These are phyloP conservation scores for Verticillium tricorpus DNA, from an alignment of 2,329 filamentous ascomycete species.

Conservation along the genomic window DNA sequence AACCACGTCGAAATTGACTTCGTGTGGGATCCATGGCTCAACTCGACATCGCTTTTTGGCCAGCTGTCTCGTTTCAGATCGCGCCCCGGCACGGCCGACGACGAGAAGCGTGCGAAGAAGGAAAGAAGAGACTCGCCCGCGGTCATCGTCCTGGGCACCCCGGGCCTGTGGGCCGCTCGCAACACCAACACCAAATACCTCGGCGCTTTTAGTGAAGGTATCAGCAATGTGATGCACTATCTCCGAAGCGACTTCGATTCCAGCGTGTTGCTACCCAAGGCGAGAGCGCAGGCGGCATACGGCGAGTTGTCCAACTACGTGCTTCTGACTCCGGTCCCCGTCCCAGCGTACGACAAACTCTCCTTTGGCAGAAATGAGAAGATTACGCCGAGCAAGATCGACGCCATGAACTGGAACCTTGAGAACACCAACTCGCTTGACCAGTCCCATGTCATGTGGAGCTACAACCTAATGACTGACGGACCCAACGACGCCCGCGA, in stretches of 20 bases:
- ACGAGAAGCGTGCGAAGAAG: constrained; percentile 6
- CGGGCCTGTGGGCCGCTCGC: constrained; percentile 51
- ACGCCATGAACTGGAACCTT: constrained; percentile 49
- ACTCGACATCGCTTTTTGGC: constrained; percentile 17
- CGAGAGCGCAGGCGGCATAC: constrained; percentile 3
- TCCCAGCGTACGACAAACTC: constrained; percentile 39
- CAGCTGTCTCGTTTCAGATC: constrained; percentile 10
- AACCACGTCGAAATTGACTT: constrained; percentile 21
- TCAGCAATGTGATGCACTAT: constrained; percentile 39
- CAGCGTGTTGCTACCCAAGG: constrained; percentile 12
- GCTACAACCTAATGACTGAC: constrained; percentile 45
- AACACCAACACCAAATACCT: constrained; percentile 41
- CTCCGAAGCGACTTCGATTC: constrained; percentile 19
- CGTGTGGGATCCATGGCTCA: constrained; percentile 62
- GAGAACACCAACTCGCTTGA: constrained; percentile 33
- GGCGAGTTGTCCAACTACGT: constrained; percentile 11
- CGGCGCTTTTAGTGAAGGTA: constrained; percentile 37
- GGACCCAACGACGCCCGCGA: constrained; percentile 38
- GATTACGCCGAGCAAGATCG: constrained; percentile 43
- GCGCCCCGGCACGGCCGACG: constrained; percentile 7
- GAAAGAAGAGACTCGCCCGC: constrained; percentile 25
- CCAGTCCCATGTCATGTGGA: constrained; percentile 42
- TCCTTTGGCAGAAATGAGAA: constrained; percentile 32
- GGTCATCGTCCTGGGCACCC: constrained; percentile 47
- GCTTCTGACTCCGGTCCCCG: constrained; percentile 37